Evolutionary conservation across 2,329 filamentous ascomycete genomes (phyloP), one percentile per base, ranked within the genome.

Genomic region (Emmonsiellopsis sp.): DNA sequence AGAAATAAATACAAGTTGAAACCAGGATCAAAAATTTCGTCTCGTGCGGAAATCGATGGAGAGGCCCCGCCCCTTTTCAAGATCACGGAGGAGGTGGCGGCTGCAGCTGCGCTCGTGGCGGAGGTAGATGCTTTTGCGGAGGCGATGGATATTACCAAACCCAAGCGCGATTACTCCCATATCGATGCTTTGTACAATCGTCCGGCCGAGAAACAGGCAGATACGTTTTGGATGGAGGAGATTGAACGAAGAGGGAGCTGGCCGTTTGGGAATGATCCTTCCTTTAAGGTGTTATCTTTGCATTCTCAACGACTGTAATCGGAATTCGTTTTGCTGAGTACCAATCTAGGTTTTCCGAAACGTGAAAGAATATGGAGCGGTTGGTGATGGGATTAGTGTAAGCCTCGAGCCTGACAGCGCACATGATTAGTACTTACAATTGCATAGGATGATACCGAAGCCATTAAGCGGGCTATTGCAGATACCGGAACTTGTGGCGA

Each of bases 401-500:
- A 49, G 42, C 11, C 11, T 27, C 10, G 14, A 11, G n/a, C 11
- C n/a, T 11, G 37, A 10, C 39, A 8, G 31, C 2, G 34, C 14
- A 7, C 21, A 8, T 2, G 14, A n/a, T 21, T 17, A 27, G 6
- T n/a, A 21, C 46, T 49, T 21, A 49, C 31, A 10, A n/a, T 49
- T 49, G 11, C 27, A 45, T 52, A 52, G 49, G 49, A 52, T 17
- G 52, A 44, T 49, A 49, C 42, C 5, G 46, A 31, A 21, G 39
- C 52, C 14, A 47, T 46, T 21, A 51, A 34, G 34, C n/a, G 47
- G 32, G 39, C 39, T 42, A 34, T 53, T 31, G 50, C 47, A 33
- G 44, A 54, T 6, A 42, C 49, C 21, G 54, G 53, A 27, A 53
- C 49, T 39, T 61, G 57, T 46, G 59, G 59, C 17, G 56, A 49